Conservation (phyloP, 257 asterid genomes). For the Asclepias syriaca region DNA sequence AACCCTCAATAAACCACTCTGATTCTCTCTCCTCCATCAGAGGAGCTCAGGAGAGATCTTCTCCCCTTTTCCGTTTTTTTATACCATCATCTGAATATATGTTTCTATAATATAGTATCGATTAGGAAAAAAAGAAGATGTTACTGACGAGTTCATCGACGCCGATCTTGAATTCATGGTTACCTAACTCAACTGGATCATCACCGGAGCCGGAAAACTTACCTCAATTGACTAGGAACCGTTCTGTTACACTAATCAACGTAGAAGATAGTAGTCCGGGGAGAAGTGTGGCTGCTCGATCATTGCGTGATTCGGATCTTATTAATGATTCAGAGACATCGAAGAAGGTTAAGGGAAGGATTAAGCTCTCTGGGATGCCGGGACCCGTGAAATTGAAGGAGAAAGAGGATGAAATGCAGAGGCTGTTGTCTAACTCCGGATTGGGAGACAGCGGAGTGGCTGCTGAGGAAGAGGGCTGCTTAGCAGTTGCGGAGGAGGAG, state of each 20-base stretch:
- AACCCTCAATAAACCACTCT: conserved; percentile 6
- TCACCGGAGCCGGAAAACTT: conserved; percentile 48
- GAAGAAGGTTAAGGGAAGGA: conserved; percentile 32
- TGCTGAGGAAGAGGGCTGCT: conserved; percentile 12
- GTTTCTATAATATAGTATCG: background rate
- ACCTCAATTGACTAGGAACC: conserved; percentile 38
- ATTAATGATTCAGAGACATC: conserved; percentile 19
- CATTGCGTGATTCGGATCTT: conserved; percentile 33
- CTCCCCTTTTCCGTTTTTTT: background rate
- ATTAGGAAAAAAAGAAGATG: conserved; percentile 20
- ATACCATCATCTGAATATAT: background rate
- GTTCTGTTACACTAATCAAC: conserved; percentile 35
- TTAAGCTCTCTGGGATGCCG: conserved; percentile 27
- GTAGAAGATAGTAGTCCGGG: conserved; percentile 26
- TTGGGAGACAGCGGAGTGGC: conserved; percentile 1
- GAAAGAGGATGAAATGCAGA: conserved; percentile 27
- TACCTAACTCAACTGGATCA: conserved; percentile 35
- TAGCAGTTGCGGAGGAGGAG: background rate
- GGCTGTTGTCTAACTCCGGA: conserved; percentile 32
- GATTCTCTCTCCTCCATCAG: background rate
- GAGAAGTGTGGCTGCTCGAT: conserved; percentile 20
- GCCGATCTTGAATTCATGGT: conserved; percentile 55
- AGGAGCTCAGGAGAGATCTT: background rate
- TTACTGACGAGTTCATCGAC: conserved; percentile 57
- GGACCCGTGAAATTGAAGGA: conserved; percentile 32